These are phyloP conservation scores for Raphidocelis subcapitata DNA, from an alignment of 139 green algal genomes.

Conservation along the genomic window DNA sequence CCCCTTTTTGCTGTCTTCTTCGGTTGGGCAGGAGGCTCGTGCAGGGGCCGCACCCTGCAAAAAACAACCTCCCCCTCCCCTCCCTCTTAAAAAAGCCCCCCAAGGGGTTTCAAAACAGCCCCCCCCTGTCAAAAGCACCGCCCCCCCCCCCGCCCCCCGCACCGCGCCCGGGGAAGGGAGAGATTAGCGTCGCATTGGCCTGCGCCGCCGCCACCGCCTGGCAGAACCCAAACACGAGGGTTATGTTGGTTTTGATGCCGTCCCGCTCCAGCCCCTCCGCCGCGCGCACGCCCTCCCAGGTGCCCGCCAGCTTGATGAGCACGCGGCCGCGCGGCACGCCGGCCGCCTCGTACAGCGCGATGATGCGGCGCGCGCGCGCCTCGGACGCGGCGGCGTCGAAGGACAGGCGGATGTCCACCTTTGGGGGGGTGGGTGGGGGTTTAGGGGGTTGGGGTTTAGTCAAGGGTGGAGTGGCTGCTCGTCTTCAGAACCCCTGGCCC, in stretches of 20 bases:
- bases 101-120: no score
- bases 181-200: conserved; percentile 39
- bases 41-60: no score
- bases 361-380: conserved; percentile 37
- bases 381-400: conserved; percentile 41
- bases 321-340: conserved; percentile 35
- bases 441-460: no score
- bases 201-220: conserved; percentile 45
- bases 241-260: conserved; percentile 55
- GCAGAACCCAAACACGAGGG: conserved; percentile 45
- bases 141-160: neutral
- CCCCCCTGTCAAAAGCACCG: no score
- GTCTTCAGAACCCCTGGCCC: neutral
- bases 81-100: no score
- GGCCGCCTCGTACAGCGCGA: conserved; percentile 42
- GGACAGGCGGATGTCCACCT: conserved; percentile 38
- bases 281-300: conserved; percentile 49
- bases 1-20: no score
- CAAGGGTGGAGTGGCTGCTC: neutral
- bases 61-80: no score
- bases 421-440: no score
- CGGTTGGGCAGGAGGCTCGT: no score
- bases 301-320: conserved; percentile 55
- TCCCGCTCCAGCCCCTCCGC: conserved; percentile 34
- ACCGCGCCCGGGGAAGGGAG: conserved; percentile 42